Evolutionary conservation across 345 rosid genomes (phyloP), one percentile per base, ranked within the genome.

Genomic region (Firmiana major): DNA sequence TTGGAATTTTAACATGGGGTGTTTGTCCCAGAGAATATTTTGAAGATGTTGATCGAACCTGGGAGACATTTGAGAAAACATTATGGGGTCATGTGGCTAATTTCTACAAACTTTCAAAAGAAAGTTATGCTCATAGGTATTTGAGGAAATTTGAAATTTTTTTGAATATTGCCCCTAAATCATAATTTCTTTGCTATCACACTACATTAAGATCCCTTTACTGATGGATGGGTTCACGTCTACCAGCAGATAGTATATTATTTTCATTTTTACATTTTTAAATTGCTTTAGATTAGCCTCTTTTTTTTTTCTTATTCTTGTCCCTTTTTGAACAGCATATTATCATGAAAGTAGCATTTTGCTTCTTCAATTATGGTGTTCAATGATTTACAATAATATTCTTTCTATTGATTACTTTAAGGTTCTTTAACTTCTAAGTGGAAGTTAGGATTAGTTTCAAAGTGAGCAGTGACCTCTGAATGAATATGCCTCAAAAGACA

Each of bases 51-150:
- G 99, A 96, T 90, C 88, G 73, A 77, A 92, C 93, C 4, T 96
- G 99, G 98, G 99, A 91, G 86, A 94, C 97, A 64, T 93, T 96
- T 85, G 99, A 96, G 85, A 91, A 92, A 83, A 91, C 95, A 84
- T 83, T 96, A 81, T 96, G 99, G 99, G 91, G 86, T 58, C 97
- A 92, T 76, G 75, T 96, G 77, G 67, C 90, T 76, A 94, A 92
- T 86, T 92, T 89, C 79, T 89, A 88, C 83, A 91, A 89, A 85
- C 97, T 93, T 67, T 87, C 99, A 24, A 96, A 96, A 87, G 98
- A 96, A 85, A 96, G 99, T 98, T 96, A 87, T 53, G 71, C 28
- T 36, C 26, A 36, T 63, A 46, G 78, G 67, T 49, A 69, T 45
- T 6, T n/a, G 48, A 34, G 9, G 10, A 74, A 26, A n/a, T 34